Conservation (phyloP, 306 rosid genomes). For the Hippophae rhamnoides region DNA sequence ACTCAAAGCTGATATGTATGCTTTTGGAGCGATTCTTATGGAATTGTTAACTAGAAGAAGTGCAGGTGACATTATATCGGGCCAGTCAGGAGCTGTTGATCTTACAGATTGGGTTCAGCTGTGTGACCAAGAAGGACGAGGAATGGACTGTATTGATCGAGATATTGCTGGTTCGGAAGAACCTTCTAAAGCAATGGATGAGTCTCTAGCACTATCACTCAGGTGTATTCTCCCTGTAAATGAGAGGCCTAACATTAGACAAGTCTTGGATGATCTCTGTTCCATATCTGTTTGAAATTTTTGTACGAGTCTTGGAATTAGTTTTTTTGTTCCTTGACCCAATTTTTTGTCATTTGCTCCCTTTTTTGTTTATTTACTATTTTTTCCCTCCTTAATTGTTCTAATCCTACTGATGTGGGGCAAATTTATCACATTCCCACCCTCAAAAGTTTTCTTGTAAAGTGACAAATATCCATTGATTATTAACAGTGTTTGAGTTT, state of each 20-base stretch:
- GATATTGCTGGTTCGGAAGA: constrained; percentile 87
- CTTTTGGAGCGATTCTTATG: constrained; percentile 90
- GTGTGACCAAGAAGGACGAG: constrained; percentile 89
- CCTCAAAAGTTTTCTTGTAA: constrained; percentile 62
- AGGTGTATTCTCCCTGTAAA: constrained; percentile 94
- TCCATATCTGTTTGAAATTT: constrained; percentile 59
- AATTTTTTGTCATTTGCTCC: constrained; percentile 35
- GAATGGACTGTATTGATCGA: constrained; percentile 88
- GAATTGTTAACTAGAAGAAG: constrained; percentile 83
- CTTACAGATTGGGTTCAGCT: constrained; percentile 97
- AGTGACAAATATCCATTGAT: constrained; percentile 54
- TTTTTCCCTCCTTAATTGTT: constrained; percentile 43
- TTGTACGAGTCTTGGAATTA: constrained; percentile 81
- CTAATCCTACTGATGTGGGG: constrained; percentile 60
- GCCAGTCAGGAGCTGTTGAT: constrained; percentile 89
- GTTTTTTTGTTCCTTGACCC: constrained; percentile 75
- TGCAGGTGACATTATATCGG: constrained; percentile 97
- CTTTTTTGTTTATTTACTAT: constrained; percentile 27
- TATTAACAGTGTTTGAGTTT: constrained; percentile 58
- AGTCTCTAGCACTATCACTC: constrained; percentile 66
- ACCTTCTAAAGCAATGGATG: constrained; percentile 70
- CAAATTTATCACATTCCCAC: constrained; percentile 45
- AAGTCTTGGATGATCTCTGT: constrained; percentile 75
- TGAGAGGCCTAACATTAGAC: constrained; percentile 99
- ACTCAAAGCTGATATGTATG: constrained; percentile 88